Percentiles rank a stretch among this genome's conserved stretches.
Evolutionary conservation across 1,139 yeast genomes (phyloP).

Genomic region (Pichia cactophila): DNA sequence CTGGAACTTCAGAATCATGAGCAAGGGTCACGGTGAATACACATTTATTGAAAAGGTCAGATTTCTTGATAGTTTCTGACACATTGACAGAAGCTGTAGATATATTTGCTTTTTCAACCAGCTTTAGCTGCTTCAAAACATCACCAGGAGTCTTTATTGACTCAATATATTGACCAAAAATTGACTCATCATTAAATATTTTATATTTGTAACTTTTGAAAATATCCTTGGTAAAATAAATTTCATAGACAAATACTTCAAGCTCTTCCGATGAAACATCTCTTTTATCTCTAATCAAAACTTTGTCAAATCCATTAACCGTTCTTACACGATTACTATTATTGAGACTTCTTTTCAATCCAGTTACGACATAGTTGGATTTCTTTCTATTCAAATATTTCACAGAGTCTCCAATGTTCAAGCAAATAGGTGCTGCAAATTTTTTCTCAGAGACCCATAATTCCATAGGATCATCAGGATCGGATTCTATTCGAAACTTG

Average conservation of each 20-base stretch:
- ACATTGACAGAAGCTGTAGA: neutral
- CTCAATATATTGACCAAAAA: slow-evolving; percentile 15
- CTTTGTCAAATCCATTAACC: slow-evolving; percentile 51
- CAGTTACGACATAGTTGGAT: slow-evolving; percentile 37
- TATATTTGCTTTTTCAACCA: neutral
- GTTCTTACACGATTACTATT: slow-evolving; percentile 26
- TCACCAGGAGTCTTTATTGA: neutral
- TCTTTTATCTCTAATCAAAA: slow-evolving; percentile 28
- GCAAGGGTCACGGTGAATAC: slow-evolving; percentile 13
- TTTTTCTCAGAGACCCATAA: slow-evolving; percentile 3
- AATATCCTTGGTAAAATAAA: slow-evolving; percentile 9
- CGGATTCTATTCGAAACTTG: neutral
- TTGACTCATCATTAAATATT: slow-evolving; percentile 18
- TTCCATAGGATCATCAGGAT: neutral
- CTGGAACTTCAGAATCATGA: neutral
- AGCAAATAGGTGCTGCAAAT: slow-evolving; percentile 29
- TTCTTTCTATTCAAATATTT: slow-evolving; percentile 21
- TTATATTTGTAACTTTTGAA: slow-evolving; percentile 13
- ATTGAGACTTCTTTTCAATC: slow-evolving; percentile 27
- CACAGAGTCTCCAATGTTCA: slow-evolving; percentile 37
- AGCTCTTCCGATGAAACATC: slow-evolving; percentile 5
- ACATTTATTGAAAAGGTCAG: slow-evolving; percentile 9
- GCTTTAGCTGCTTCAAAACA: neutral
- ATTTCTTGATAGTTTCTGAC: neutral
- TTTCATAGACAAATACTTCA: slow-evolving; percentile 9